phyloP scores from a whole-genome alignment of 2,329 filamentous ascomycete genomes.

The Arthrocladium fulminans region DNA sequence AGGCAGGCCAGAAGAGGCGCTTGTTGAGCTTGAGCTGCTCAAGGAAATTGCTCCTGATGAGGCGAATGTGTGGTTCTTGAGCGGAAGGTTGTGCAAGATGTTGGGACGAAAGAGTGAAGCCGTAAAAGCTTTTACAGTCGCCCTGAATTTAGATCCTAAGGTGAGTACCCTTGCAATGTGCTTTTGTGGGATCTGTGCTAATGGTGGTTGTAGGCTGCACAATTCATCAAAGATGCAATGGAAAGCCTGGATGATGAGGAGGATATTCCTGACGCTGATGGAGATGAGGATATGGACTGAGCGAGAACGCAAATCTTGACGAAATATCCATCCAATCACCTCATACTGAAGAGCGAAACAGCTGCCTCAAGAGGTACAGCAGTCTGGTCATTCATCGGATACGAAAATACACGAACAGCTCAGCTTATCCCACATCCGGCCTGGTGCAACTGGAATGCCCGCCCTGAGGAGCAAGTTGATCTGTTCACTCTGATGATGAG shows the following conservation, averaged over 20 bases:
- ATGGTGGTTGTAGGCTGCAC: constrained; percentile 57
- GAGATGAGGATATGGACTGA: constrained; percentile 45
- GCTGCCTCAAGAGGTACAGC: neutral
- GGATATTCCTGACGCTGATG: constrained; percentile 54
- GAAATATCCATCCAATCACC: neutral
- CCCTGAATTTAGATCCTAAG: constrained; percentile 92
- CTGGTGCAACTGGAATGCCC: too few species aligned
- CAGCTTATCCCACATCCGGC: too few species aligned
- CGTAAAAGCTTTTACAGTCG: constrained; percentile 90
- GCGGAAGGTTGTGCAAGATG: constrained; percentile 59
- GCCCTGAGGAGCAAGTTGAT: too few species aligned
- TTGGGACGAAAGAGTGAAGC: constrained; percentile 57
- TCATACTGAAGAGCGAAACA: neutral
- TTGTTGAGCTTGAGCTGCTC: constrained; percentile 75
- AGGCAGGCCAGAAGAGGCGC: constrained; percentile 58
- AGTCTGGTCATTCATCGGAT: too few species aligned
- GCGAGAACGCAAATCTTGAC: neutral
- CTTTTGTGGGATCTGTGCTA: constrained; percentile 8
- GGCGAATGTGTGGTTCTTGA: constrained; percentile 87
- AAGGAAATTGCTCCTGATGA: constrained; percentile 90
- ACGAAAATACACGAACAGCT: too few species aligned
- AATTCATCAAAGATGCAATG: constrained; percentile 93
- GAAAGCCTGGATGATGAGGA: constrained; percentile 77
- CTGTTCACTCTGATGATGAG: too few species aligned
- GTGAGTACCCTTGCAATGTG: constrained; percentile 41